Base-by-base conservation (phyloP, 345 rosid species). In the Syzygium grande region DNA sequence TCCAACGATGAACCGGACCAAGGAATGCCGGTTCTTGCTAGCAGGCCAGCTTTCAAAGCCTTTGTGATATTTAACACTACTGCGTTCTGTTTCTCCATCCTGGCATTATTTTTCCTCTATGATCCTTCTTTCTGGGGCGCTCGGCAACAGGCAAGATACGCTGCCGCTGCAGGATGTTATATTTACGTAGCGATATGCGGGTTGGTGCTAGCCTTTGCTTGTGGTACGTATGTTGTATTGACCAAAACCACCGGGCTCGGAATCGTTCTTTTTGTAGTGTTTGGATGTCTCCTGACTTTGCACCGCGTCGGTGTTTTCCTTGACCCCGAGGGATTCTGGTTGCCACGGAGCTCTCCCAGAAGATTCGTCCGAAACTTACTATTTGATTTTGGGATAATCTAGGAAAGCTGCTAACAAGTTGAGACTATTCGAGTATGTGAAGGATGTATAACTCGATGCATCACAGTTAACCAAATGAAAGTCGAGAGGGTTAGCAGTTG, bases 1-100 rank as follows among this genome's bases (percentile, higher is more conserved):
- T 16, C 0, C 79, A 10, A 68, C 25, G 13, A 68, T 0, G 79
- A 46, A 34, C 0, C 0, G 10, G 23, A 68, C 12, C 2, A 0
- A 68, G 79, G 46, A 68, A 68, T 17, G 79, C 12, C 46, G 19
- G 8, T 38, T 68, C 79, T 68, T 68, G 79, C 79, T 2, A 46
- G 41, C 79, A 65, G 12, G 46, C 1, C 79, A 2, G 79, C 79
- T 68, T 68, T 68, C 46, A 38, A 68, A 30, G 79, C 79, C 79
- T 68, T 68, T 21, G 79, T 68, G 79, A 68, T 30, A 68, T 68
- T 9, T 34, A 68, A 68, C 46, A 68, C 80, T 4, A 34, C 80
- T 9, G 80, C 80, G 5, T 68, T 68, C 7, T 7, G 80, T 9
- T 68, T 68, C 23, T 34, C 80, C 46, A 34, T 68, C 80, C 80